Evolutionary conservation across 495 filamentous ascomycete species (phyloP).

Genomic region (Entonaema liquescens): DNA sequence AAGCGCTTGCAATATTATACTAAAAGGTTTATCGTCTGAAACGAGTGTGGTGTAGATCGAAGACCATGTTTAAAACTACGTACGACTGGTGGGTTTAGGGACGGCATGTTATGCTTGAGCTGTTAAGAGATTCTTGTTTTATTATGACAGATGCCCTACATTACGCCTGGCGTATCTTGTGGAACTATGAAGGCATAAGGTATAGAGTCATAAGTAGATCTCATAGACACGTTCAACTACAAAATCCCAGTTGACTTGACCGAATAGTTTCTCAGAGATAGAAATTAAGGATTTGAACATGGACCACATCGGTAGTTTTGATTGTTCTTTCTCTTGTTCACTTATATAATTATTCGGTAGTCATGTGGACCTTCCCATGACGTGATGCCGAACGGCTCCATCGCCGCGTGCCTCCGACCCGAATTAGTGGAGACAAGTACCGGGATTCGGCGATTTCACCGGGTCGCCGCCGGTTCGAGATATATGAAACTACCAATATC

Average conservation of each 20-base stretch:
- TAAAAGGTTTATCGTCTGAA: constrained; percentile 48
- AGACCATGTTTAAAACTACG: not conserved
- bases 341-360: constrained; percentile 47
- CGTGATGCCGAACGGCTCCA: constrained; percentile 75
- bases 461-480: constrained; percentile 41
- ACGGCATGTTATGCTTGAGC: no score
- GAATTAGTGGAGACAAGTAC: constrained; percentile 62
- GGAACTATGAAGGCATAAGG: no score
- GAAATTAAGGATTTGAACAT: no score
- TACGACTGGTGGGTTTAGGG: not conserved
- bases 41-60: not conserved
- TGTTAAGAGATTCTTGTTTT: no score
- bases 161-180: no score
- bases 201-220: no score
- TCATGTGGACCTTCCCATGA: constrained; percentile 82
- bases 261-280: no score
- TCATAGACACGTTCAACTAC: no score
- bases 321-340: no score
- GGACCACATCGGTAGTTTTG: no score
- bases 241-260: no score
- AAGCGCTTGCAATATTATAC: not conserved
- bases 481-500: constrained; percentile 39
- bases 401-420: constrained; percentile 58
- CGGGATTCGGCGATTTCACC: constrained; percentile 53
- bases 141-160: no score